phyloP scores from a whole-genome alignment of 225 moss, liverwort and hornwort genomes.

The Pseudoscleropodium purum region DNA sequence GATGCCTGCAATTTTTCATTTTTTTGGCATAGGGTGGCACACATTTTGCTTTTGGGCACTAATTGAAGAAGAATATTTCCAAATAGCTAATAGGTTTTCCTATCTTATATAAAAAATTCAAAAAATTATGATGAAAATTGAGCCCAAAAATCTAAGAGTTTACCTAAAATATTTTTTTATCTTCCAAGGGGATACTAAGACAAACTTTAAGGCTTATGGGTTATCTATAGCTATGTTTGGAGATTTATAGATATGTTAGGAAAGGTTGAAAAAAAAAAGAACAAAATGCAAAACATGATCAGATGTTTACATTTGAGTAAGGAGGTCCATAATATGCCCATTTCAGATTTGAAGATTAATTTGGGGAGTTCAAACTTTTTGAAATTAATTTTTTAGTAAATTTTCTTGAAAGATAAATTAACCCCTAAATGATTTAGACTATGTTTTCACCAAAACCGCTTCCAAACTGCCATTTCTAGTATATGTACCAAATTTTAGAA shows the following conservation, averaged over 20 bases:
- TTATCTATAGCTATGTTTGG: not conserved
- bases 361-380: not conserved
- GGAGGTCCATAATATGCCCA: not conserved
- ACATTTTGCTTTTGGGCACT: not conserved
- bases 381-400: not conserved
- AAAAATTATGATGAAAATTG: not conserved
- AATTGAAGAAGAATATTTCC: not conserved
- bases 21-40: too few relatives aligned
- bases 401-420: not conserved
- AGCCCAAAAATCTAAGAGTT: accelerated
- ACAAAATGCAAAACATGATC: accelerated
- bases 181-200: accelerated
- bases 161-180: accelerated
- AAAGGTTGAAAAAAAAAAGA: not conserved
- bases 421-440: too few relatives aligned
- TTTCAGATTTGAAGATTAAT: not conserved
- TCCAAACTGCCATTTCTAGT: too few relatives aligned
- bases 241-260: not conserved
- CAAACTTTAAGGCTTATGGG: too few relatives aligned
- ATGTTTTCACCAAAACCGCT: too few relatives aligned
- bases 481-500: too few relatives aligned
- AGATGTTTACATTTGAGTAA: not conserved
- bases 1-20: accelerated
- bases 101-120: too few relatives aligned
- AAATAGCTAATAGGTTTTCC: not conserved